Evolutionary conservation across 257 asterid species (phyloP), one percentile per base, ranked within the genome.

Genomic region (Penstemon newberryi): DNA sequence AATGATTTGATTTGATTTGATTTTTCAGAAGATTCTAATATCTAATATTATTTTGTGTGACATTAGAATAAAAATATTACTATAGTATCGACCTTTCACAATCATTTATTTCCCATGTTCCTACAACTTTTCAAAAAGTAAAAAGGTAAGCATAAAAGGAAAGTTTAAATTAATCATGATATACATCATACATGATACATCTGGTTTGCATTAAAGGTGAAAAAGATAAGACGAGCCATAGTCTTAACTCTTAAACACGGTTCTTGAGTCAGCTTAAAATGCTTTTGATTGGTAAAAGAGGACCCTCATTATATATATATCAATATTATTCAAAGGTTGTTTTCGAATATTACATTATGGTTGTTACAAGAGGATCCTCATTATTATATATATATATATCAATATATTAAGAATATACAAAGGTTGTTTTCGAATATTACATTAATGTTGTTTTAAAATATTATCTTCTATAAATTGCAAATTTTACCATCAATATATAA

Each of bases 271-370:
- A 19, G 58, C 63, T 45, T 64, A 19, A 52, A 25, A 6, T 55
- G 43, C 72, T 77, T 77, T 77, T 55, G 47, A 10, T 67, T 63
- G 60, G 60, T 50, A 54, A 44, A 25, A 65, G 4, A 49, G 57
- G 74, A 65, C 66, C 60, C 65, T 50, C 43, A 11, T 15, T 15
- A 15, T 15, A 15, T 36, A 60, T 25, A 25, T 25, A 25, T 25
- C 33, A 25, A 25, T 25, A 25, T 1, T 25, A 25, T 25, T 25
- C 33, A 76, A 65, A 71, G 67, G 51, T 64, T 41, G 39, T 25
- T 25, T 25, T 25, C 33, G 33, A 25, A 25, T 25, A 25, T 2
- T 25, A 25, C 33, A 25, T 25, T 25, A 25, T 1, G 33, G 33
- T 25, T 25, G 33, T 25, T 25, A 25, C 33, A 25, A 25, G 33